Evolutionary conservation across 2,329 filamentous ascomycete species (phyloP), one percentile per base, ranked within the genome.

Genomic region (Curvularia sp.): DNA sequence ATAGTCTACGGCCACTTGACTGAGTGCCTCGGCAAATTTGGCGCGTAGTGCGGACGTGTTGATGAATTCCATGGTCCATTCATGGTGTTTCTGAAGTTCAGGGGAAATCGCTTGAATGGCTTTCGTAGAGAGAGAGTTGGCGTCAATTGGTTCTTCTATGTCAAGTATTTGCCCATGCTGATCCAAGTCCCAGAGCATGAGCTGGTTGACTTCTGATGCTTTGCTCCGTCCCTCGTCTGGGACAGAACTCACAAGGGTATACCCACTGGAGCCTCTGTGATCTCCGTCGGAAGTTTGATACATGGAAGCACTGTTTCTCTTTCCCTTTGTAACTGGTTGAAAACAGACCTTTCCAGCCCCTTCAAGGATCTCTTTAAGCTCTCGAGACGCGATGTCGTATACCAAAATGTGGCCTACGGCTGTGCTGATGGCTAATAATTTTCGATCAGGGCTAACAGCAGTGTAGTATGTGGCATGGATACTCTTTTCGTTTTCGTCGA

Each of bases 51-150:
- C 57, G 15, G 70, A 70, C 4, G 49, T 41, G 22, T 56, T 33
- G 18, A 73, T 62, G 35, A 74, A 74, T 0, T 67, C 60, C 35
- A 38, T 58, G 1, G 68, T 64, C 71, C 70, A 75, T 52, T 70
- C 73, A 46, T 74, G 68, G 9, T 61, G 60, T 6, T 51, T 51
- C 26, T 53, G 30, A n/a, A 75, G 67, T 12, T 69, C 64, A 1
- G 69, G 57, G 0, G 65, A 31, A 8, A 75, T 73, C 5, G 66
- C 66, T 18, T 69, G 63, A 28, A 75, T 61, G 6, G 72, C 71
- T 61, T 67, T 69, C 3, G 53, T 51, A 12, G 73, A 71, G 38
- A 71, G 61, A 2, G 42, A 51, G 4, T 59, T 42, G 7, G 65
- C 35, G 49, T 73, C 66, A 31, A 75, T 65, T 1, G 62, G 24